Percentiles rank a stretch among this genome's conserved stretches.
Evolutionary conservation across 495 filamentous ascomycete species (phyloP).

Genomic region (Sporormia fimetaria): DNA sequence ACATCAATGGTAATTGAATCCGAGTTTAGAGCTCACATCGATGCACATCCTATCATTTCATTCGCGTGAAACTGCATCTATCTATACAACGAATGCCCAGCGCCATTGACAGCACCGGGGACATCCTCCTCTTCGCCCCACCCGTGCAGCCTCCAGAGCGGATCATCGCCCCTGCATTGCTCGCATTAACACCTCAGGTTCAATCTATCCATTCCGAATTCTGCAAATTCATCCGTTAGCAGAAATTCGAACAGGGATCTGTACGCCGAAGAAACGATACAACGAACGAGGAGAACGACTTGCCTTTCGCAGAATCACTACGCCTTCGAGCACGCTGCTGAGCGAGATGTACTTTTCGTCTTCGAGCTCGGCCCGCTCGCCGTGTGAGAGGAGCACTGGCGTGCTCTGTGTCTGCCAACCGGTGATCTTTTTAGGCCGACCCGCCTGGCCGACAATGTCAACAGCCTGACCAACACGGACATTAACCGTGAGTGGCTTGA

Average conservation of each 20-base stretch:
- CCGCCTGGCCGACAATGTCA: conserved; percentile 94
- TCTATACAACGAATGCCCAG: conserved; percentile 19
- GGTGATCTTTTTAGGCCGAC: conserved; percentile 95
- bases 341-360: conserved; percentile 93
- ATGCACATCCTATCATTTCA: conserved; percentile 8
- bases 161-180: conserved; percentile 15
- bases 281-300: conserved; percentile 14
- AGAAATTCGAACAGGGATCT: not conserved
- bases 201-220: conserved; percentile 26
- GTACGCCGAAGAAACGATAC: not conserved
- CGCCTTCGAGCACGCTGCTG: conserved; percentile 80
- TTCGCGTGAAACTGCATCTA: conserved; percentile 11
- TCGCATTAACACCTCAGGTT: not conserved
- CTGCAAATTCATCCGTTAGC: conserved; percentile 18
- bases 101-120: too few species aligned
- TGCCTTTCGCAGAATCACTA: conserved; percentile 96
- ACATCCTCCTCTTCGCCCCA: not conserved
- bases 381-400: conserved; percentile 81
- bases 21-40: too few species aligned
- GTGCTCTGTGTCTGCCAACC: conserved; percentile 99
- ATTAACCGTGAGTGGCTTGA: conserved; percentile 89
- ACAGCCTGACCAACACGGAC: conserved; percentile 96
- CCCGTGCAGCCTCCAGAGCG: not conserved
- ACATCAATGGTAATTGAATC: too few species aligned
- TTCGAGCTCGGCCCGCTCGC: conserved; percentile 91